Evolutionary conservation across 768 basidiomycete species (phyloP), one percentile per base, ranked within the genome.

Genomic region (Tricholoma furcatifolium): DNA sequence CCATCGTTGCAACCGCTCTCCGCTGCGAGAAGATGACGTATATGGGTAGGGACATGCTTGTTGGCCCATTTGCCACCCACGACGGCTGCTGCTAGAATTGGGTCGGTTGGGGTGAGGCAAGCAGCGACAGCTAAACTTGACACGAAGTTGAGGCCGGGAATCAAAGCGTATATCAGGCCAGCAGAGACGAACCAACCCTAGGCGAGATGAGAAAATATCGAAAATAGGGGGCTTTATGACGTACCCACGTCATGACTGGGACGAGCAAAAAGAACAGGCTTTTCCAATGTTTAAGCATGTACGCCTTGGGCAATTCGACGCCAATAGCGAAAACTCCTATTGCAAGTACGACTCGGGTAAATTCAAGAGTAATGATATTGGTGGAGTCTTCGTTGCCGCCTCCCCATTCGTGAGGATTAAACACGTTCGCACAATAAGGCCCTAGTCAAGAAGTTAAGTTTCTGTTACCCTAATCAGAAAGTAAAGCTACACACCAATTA

Each of bases 241-340:
- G 24, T 56, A 91, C 90, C 85, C 86, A 91, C 58, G 87, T 80
- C 89, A 92, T 91, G 24, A 89, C 81, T 7, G 90, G 89, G 20
- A 80, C 80, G 18, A 98, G 76, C 2, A 99, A 74, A 68, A 92
- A 93, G 47, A 88, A 78, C 3, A 99, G 64, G 59, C 91, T 93
- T 63, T 80, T 86, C 93, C 94, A 97, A 64, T 98, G 97, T n/a
- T 83, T 80, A 18, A 77, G 74, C 81, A 98, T 90, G 70, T 98
- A 99, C 4, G 91, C 91, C 72, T 94, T 93, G 20, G 97, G 97
- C 65, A 98, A 76, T 66, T 99, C 97, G 20, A 98, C 97, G 14
- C 97, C 97, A 49, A 99, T 92, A 7, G 96, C 96, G 67, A 99
- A 99, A 0, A 99, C 96, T 17, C 93, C 93, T 49, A 98, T 89